Base-by-base conservation (phyloP, 176 grass and related monocot species). In the Raddia guianensis region DNA sequence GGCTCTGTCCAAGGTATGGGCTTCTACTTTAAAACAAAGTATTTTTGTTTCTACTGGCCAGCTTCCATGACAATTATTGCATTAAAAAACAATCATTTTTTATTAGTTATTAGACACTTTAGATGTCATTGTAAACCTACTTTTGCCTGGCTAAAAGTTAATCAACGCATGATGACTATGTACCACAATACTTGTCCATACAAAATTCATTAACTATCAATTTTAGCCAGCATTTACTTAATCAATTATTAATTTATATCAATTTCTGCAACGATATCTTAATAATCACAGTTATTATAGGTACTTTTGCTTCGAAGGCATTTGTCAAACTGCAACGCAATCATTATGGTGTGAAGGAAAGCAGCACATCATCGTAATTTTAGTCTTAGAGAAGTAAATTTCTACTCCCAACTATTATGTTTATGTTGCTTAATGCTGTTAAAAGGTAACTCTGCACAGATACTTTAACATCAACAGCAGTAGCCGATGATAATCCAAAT, bases 321-420 rank as follows among this genome's bases (percentile, higher is more conserved):
- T 44, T 15, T 8, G 49, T 51, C 56, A 85, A 85, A 65, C 49
- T 35, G 68, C 21, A 73, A 72, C 32, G 7, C 47, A 52, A 40
- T 3, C 8, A 4, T 19, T 70, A 69, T n/a, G n/a, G 43, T 74
- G 75, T 55, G 4, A 7, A 68, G 43, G 66, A 52, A 79, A 51
- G 9, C 32, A 73, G 64, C 21, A 55, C 48, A 27, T 7, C 56
- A 19, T 74, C 18, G 20, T 58, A 16, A 49, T 86, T 73, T 58
- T 58, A 45, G 44, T 40, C 33, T 7, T 40, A 66, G 8, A 73
- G 7, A 77, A 33, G 4, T 58, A 48, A 40, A 20, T 56, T 47
- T 46, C 1, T 44, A 37, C 61, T 12, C 18, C 50, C 45, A 54
- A 61, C 56, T 35, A 18, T 49, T 65, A 56, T 72, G 1, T 37